phyloP scores from a whole-genome alignment of 371 early-diverging fungal species.

The Batkoa obscura region DNA sequence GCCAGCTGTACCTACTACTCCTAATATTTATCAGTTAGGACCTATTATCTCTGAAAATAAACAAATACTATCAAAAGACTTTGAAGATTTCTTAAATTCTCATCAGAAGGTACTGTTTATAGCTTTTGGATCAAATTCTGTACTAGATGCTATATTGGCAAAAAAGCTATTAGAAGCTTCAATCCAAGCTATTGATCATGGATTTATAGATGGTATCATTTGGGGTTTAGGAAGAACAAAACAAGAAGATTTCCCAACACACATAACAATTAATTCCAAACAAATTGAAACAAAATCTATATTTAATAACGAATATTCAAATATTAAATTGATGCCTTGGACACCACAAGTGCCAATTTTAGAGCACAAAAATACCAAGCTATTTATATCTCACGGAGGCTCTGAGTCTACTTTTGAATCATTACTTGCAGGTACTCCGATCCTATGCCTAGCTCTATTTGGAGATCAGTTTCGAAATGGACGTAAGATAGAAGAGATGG shows the following conservation, averaged over 20 bases:
- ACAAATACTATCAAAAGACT: neutral
- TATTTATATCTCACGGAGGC: slow-evolving; percentile 7
- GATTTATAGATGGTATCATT: slow-evolving; percentile 4
- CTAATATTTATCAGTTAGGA: neutral
- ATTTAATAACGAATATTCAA: neutral
- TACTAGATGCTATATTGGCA: neutral
- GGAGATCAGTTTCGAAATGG: slow-evolving; percentile 6
- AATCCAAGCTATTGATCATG: neutral
- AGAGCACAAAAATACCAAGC: neutral
- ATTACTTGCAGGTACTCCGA: slow-evolving; percentile 2
- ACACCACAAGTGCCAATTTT: slow-evolving; percentile 6
- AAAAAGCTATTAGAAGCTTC: neutral
- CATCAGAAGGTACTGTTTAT: neutral
- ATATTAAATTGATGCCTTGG: neutral
- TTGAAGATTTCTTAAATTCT: neutral
- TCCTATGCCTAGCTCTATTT: slow-evolving; percentile 3
- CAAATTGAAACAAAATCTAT: neutral
- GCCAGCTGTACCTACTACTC: neutral
- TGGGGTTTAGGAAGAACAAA: slow-evolving; percentile 6
- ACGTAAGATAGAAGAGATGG: neutral
- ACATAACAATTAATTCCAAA: too few species aligned
- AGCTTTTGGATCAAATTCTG: neutral
- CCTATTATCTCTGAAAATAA: neutral
- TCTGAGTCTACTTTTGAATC: slow-evolving; percentile 1
- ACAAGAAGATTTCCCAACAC: neutral